Conservation (phyloP, 345 rosid genomes). For the Euphorbia lathyris region DNA sequence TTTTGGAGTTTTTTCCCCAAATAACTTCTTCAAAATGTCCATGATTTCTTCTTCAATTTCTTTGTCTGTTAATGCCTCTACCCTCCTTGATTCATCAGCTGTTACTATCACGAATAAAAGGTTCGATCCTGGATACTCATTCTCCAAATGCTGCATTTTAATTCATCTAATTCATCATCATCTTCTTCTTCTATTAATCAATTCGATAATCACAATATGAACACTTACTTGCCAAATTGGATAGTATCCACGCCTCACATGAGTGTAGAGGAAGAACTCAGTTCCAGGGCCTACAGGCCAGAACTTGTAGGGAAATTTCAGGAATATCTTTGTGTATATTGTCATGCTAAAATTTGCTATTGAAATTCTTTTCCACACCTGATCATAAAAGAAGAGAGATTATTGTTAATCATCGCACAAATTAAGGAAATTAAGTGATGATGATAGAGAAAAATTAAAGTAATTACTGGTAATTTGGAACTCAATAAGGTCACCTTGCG, state of each 20-base stretch:
- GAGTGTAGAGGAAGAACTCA: no score
- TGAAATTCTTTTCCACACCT: conserved; percentile 34
- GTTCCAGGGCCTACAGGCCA: no score
- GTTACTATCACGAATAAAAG: conserved; percentile 22
- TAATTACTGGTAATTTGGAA: conserved; percentile 28
- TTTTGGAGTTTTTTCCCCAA: conserved; percentile 21
- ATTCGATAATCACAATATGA: no score
- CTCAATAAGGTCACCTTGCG: conserved; percentile 27
- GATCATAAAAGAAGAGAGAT: no score
- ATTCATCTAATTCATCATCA: no score
- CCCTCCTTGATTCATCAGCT: conserved; percentile 23
- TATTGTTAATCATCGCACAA: no score
- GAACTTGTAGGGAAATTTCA: no score
- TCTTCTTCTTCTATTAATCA: no score
- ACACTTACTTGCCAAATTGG: conserved; percentile 26
- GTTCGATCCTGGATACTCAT: conserved; percentile 29
- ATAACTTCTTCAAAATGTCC: conserved; percentile 20
- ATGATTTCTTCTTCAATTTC: conserved; percentile 19
- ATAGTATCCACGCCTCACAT: no score
- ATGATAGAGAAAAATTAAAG: no score
- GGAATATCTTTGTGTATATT: no score
- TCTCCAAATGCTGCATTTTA: conserved; percentile 27
- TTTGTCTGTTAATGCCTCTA: conserved; percentile 23
- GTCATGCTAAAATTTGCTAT: conserved; percentile 29
- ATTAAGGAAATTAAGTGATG: no score